Conservation (phyloP, 2,329 filamentous ascomycete species). For the Claviceps maximensis region DNA sequence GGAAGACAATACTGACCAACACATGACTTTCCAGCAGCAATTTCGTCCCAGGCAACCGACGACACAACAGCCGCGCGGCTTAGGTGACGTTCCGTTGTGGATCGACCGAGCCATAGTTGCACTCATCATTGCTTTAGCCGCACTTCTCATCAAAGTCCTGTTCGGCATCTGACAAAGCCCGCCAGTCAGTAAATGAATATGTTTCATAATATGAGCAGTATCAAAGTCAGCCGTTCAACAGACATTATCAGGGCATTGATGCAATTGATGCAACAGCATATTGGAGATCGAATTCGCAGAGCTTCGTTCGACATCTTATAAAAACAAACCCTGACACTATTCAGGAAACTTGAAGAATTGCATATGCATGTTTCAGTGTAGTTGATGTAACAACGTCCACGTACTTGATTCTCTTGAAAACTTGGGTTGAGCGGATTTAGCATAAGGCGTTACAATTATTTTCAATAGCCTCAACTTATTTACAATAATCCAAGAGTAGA, state of each 20-base stretch:
- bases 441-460: not conserved
- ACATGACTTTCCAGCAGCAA: not conserved
- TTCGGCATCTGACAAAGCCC: constrained; percentile 10
- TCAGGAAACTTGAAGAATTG: not conserved
- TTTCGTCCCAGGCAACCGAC: constrained; percentile 5
- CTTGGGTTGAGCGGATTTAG: not conserved
- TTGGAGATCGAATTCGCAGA: not conserved
- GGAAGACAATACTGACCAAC: not conserved
- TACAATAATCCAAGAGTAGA: not conserved
- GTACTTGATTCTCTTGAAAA: not conserved
- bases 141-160: constrained; percentile 52
- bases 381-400: not conserved
- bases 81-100: constrained; percentile 53
- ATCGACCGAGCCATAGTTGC: constrained; percentile 70
- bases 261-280: not conserved
- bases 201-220: not conserved
- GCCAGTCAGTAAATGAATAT: not conserved
- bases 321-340: not conserved
- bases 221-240: not conserved
- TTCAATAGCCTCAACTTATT: not conserved
- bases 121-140: constrained; percentile 53
- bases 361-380: not conserved
- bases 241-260: not conserved
- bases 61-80: constrained; percentile 7
- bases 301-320: not conserved